Evolutionary conservation across 371 early-diverging fungal species (phyloP).

Genomic region (Furculomyces boomerangus): DNA sequence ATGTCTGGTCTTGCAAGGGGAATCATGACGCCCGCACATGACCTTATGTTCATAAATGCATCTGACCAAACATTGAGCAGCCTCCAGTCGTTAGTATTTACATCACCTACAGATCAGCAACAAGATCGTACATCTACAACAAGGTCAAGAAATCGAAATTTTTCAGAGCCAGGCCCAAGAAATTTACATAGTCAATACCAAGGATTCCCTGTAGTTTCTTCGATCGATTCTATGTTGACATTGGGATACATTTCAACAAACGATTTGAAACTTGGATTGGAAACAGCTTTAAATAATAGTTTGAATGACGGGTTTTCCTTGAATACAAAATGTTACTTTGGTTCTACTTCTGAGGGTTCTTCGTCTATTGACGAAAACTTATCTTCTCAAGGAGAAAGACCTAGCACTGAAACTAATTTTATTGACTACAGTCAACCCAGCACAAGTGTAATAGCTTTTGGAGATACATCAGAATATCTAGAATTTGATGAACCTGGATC

Average conservation of each 20-base stretch:
- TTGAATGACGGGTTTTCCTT: slow-evolving; percentile 26
- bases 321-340: slow-evolving; percentile 10
- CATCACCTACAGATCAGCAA: neutral
- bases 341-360: neutral
- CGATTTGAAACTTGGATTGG: slow-evolving; percentile 55
- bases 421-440: neutral
- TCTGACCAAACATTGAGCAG: slow-evolving; percentile 33
- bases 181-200: slow-evolving; percentile 35
- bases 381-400: neutral
- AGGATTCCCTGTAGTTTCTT: slow-evolving; percentile 71
- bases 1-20: slow-evolving; percentile 35
- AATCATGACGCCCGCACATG: slow-evolving; percentile 38
- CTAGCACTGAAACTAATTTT: neutral
- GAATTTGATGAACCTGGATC: neutral
- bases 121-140: slow-evolving; percentile 2
- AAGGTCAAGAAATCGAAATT: slow-evolving; percentile 17
- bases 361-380: neutral
- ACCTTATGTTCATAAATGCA: slow-evolving; percentile 40
- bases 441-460: neutral
- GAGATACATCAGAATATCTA: neutral
- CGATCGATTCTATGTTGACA: slow-evolving; percentile 29
- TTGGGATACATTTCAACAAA: slow-evolving; percentile 67
- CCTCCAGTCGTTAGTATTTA: slow-evolving; percentile 11
- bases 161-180: neutral
- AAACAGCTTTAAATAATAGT: slow-evolving; percentile 14